Evolutionary conservation across 306 rosid species (phyloP).

Genomic region (Rosa rugosa): DNA sequence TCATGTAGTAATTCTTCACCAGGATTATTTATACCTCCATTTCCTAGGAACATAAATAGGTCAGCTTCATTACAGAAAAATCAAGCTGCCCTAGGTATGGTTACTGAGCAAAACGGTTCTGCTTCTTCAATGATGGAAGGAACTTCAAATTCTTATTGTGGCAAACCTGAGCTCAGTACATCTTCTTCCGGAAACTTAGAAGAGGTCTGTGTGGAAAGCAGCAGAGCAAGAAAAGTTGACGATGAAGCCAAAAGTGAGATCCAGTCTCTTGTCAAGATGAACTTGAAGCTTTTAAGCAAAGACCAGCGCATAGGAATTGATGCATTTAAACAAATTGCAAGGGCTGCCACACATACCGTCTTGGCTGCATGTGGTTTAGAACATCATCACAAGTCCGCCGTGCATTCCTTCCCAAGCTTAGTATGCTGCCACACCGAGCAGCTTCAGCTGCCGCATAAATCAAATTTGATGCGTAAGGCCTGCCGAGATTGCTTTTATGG

Average conservation of each 20-base stretch:
- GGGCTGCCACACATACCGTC: slow-evolving; percentile 67
- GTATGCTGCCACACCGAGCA: slow-evolving; percentile 47
- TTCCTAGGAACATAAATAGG: slow-evolving; percentile 21
- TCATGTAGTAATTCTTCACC: slow-evolving; percentile 30
- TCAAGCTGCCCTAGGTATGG: slow-evolving; percentile 14
- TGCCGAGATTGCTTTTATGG: slow-evolving; percentile 60
- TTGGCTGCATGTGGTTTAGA: slow-evolving; percentile 61
- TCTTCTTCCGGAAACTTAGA: slow-evolving; percentile 29
- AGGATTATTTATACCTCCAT: slow-evolving; percentile 28
- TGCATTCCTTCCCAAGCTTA: slow-evolving; percentile 26
- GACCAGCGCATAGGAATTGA: slow-evolving; percentile 48
- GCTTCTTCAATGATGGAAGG: slow-evolving; percentile 22
- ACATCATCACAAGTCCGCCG: slow-evolving; percentile 30
- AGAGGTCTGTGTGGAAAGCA: slow-evolving; percentile 22
- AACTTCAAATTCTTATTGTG: not conserved
- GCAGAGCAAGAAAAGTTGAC: slow-evolving; percentile 18
- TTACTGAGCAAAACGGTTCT: slow-evolving; percentile 27
- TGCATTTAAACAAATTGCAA: slow-evolving; percentile 58
- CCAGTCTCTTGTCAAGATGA: slow-evolving; percentile 69
- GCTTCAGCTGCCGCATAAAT: slow-evolving; percentile 29
- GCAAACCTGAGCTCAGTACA: slow-evolving; percentile 9
- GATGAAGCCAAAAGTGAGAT: slow-evolving; percentile 63
- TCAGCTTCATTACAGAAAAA: slow-evolving; percentile 12
- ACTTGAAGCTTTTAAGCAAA: slow-evolving; percentile 57
- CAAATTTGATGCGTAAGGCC: slow-evolving; percentile 49